phyloP scores from a whole-genome alignment of 352 stramenopile species.

The Thalassiosira ordinaria region DNA sequence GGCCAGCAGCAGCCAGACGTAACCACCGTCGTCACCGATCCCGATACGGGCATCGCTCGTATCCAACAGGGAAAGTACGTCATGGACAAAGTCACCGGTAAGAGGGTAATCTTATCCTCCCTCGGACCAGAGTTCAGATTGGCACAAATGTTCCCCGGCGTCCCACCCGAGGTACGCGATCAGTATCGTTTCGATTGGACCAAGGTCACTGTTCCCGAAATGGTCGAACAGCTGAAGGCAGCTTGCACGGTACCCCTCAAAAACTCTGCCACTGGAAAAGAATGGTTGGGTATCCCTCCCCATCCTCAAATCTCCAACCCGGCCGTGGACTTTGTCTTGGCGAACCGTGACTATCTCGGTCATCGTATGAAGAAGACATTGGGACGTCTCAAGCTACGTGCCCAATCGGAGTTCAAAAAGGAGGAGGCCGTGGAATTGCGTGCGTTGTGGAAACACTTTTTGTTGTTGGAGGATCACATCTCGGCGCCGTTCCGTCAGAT shows the following conservation, averaged over 20 bases:
- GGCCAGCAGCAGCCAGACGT: constrained; percentile 66
- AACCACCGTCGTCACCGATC: constrained; percentile 74
- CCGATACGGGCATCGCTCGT: constrained; percentile 78
- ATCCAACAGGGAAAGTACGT: constrained; percentile 81
- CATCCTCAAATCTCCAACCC: constrained; percentile 77
- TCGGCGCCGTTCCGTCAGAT: constrained; percentile 85
- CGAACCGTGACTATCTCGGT: constrained; percentile 78
- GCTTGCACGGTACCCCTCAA: constrained; percentile 65
- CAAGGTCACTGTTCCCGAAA: constrained; percentile 69
- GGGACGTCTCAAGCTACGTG: constrained; percentile 65
- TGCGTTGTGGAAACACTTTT: constrained; percentile 73
- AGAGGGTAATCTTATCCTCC: constrained; percentile 69
- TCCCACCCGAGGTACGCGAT: constrained; percentile 65
- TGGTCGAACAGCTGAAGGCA: constrained; percentile 67
- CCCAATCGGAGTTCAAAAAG: constrained; percentile 59
- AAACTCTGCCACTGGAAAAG: constrained; percentile 48
- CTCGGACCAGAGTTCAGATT: constrained; percentile 74
- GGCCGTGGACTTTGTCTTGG: constrained; percentile 79
- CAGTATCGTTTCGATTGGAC: constrained; percentile 75
- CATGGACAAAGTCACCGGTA: constrained; percentile 83
- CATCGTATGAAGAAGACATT: constrained; percentile 75
- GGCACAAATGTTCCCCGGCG: constrained; percentile 83
- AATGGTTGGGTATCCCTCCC: constrained; percentile 56
- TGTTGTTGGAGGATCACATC: constrained; percentile 85
- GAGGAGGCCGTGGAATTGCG: constrained; percentile 62